Conservation (phyloP, 139 green algal genomes). For the Chlamydomonas sp. region DNA sequence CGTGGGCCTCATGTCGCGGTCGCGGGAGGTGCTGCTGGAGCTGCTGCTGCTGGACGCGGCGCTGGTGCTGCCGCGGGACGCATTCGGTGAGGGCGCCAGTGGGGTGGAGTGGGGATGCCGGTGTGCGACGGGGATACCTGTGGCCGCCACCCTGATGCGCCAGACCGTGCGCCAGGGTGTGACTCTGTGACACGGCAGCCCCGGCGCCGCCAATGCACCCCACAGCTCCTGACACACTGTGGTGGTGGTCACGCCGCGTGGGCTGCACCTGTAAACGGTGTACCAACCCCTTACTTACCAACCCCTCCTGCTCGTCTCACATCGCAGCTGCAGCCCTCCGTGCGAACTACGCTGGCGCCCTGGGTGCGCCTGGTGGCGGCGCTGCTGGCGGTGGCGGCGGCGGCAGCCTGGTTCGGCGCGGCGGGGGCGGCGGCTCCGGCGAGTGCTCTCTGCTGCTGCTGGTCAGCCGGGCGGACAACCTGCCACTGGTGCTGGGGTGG, state of each 20-base stretch:
- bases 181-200: too few species aligned
- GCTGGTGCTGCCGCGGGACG: conserved; percentile 29
- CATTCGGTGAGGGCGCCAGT: not conserved
- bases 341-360: too few species aligned
- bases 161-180: too few species aligned
- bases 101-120: not conserved
- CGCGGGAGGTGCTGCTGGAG: conserved; percentile 53
- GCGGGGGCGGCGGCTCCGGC: not conserved
- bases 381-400: not conserved
- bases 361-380: not conserved
- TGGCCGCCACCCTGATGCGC: too few species aligned
- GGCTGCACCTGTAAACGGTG: too few species aligned
- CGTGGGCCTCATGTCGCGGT: too few species aligned
- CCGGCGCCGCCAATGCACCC: too few species aligned
- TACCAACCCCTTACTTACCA: too few species aligned
- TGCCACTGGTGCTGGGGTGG: conserved; percentile 44
- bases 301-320: too few species aligned
- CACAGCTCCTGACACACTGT: too few species aligned
- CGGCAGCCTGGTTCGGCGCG: not conserved
- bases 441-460: conserved; percentile 42
- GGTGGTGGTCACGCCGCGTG: too few species aligned
- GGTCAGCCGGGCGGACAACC: conserved; percentile 43
- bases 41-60: conserved; percentile 49
- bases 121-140: not conserved
- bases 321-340: too few species aligned